Evolutionary conservation across 495 filamentous ascomycete genomes (phyloP), one percentile per base, ranked within the genome.

Genomic region (Lophiostoma macrostomum): DNA sequence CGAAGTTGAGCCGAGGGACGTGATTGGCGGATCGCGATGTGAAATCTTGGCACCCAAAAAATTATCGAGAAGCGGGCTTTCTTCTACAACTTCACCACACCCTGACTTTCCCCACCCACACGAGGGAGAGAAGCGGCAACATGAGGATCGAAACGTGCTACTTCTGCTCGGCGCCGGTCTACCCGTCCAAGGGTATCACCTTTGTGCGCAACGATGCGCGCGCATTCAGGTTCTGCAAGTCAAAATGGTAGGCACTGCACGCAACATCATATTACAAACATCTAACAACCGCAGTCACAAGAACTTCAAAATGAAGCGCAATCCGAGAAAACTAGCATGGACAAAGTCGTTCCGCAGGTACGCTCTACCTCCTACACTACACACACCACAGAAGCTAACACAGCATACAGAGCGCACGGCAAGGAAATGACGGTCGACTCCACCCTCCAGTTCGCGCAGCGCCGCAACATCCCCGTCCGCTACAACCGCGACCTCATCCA

Each of bases 341-440:
- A 73, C 67, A n/a, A n/a, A n/a, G n/a, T n/a, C n/a, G n/a, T n/a
- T n/a, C n/a, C n/a, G n/a, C n/a, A n/a, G n/a, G n/a, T n/a, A n/a
- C n/a, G n/a, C n/a, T n/a, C n/a, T n/a, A n/a, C n/a, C n/a, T n/a
- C n/a, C n/a, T n/a, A n/a, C n/a, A n/a, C n/a, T n/a, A n/a, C n/a
- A n/a, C n/a, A n/a, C n/a, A n/a, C n/a, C n/a, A n/a, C n/a, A n/a
- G n/a, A n/a, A n/a, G n/a, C n/a, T n/a, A 73, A 71, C 43, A 51
- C 65, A 30, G 53, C 54, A 29, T 58, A 67, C 24, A 60, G 59
- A 38, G 69, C 68, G n/a, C 66, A 70, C 51, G 60, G 55, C 48
- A 72, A 71, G 71, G 88, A 96, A 71, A 91, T 96, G 85, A 84
- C 86, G 58, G 91, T 97, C 71, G 93, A 99, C 79, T 83, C 79